phyloP scores from a whole-genome alignment of 768 basidiomycete species.

The Kwoniella mangroviensis region DNA sequence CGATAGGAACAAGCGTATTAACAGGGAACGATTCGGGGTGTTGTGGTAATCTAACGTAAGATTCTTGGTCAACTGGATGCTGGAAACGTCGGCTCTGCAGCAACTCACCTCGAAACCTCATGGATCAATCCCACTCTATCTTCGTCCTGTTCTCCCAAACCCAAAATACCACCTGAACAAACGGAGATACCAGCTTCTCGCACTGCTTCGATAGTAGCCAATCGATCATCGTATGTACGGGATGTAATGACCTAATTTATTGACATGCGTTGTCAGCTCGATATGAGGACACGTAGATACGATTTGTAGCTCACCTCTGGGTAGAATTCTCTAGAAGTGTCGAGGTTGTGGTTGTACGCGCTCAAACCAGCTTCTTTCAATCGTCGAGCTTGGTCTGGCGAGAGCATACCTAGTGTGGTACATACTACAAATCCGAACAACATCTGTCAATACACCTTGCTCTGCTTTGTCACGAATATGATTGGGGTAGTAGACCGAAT shows the following conservation, averaged over 20 bases:
- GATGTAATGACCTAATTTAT: slow-evolving; percentile 84
- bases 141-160: slow-evolving; percentile 84
- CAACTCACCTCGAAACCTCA: slow-evolving; percentile 83
- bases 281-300: neutral
- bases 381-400: slow-evolving; percentile 85
- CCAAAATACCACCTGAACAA: slow-evolving; percentile 94
- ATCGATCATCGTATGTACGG: slow-evolving; percentile 87
- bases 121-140: slow-evolving; percentile 93
- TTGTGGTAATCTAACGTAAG: slow-evolving; percentile 69
- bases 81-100: neutral
- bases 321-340: slow-evolving; percentile 96
- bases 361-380: slow-evolving; percentile 95
- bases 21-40: slow-evolving; percentile 99
- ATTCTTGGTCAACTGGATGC: too few relatives aligned
- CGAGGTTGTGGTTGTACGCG: slow-evolving; percentile 98
- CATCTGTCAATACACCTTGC: neutral
- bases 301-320: slow-evolving; percentile 67
- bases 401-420: slow-evolving; percentile 96
- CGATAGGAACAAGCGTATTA: slow-evolving; percentile 93
- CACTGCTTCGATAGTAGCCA: slow-evolving; percentile 86
- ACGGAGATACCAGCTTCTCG: slow-evolving; percentile 95
- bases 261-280: slow-evolving; percentile 9
- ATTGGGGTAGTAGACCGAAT: neutral
- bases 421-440: slow-evolving; percentile 65
- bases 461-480: neutral